These are phyloP conservation scores for Bipolaris oryzae DNA, from an alignment of 2,329 filamentous ascomycete species.

Conservation along the genomic window DNA sequence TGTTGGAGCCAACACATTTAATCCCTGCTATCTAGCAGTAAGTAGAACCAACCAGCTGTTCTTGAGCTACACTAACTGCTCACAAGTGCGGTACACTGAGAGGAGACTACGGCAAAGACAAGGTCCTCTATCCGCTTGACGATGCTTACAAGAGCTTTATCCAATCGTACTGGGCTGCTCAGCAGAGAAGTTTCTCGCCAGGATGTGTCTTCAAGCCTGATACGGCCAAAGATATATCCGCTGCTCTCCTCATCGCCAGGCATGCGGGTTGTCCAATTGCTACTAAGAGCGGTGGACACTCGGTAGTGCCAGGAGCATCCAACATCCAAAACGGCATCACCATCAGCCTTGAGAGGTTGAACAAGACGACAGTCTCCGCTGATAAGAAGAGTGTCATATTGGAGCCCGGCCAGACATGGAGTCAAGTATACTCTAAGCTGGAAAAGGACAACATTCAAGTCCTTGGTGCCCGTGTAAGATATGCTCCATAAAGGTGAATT, in stretches of 20 bases:
- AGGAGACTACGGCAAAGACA: conserved; percentile 21
- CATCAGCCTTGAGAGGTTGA: conserved; percentile 49
- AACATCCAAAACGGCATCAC: conserved; percentile 53
- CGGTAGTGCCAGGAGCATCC: conserved; percentile 48
- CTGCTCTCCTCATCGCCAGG: conserved; percentile 20
- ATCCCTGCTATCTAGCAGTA: too few species aligned
- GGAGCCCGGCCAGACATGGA: conserved; percentile 46
- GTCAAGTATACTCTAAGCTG: conserved; percentile 41
- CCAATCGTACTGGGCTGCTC: conserved; percentile 21
- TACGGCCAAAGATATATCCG: conserved; percentile 20
- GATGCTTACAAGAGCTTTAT: conserved; percentile 27
- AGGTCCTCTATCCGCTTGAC: conserved; percentile 19
- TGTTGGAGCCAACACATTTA: too few species aligned
- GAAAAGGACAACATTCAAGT: conserved; percentile 31
- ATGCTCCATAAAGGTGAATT: neutral
- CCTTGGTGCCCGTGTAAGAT: conserved; percentile 38
- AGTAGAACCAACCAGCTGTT: too few species aligned
- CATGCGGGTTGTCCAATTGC: conserved; percentile 47
- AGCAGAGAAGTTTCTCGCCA: conserved; percentile 21
- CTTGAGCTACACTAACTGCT: conserved; percentile 1
- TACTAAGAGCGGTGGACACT: conserved; percentile 54
- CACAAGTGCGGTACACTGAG: conserved; percentile 30
- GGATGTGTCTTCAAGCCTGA: conserved; percentile 25
- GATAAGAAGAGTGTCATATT: conserved; percentile 37
- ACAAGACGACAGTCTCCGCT: conserved; percentile 29